These are phyloP conservation scores for Globisporangium acanthophoron DNA, from an alignment of 352 stramenopile genomes.

Conservation along the genomic window DNA sequence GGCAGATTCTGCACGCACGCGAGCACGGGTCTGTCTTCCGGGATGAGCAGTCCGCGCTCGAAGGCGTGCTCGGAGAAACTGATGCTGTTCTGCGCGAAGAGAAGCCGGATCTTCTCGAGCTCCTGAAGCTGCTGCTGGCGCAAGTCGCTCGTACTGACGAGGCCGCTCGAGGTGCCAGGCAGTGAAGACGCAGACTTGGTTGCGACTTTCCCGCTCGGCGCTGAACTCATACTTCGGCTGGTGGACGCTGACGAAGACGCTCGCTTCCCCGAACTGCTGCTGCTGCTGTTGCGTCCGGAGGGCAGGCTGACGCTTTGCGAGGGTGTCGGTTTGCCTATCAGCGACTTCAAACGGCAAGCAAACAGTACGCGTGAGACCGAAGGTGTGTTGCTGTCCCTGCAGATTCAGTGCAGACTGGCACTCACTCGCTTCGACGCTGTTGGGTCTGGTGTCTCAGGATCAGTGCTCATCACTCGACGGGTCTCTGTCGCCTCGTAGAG, in stretches of 20 bases:
- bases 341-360: neutral
- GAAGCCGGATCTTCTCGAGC: conserved; percentile 51
- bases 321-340: neutral
- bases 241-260: neutral
- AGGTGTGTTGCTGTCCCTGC: neutral
- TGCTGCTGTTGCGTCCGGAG: neutral
- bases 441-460: neutral
- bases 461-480: conserved; percentile 16
- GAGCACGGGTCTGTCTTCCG: conserved; percentile 44
- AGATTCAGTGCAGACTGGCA: neutral
- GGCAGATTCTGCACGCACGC: conserved; percentile 52
- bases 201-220: neutral
- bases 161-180: neutral
- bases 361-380: neutral
- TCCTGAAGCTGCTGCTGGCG: conserved; percentile 49
- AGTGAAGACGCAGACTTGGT: conserved; percentile 4
- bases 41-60: conserved; percentile 51
- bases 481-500: conserved; percentile 34
- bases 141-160: conserved; percentile 53
- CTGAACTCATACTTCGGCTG: neutral
- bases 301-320: neutral
- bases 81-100: conserved; percentile 56
- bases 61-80: conserved; percentile 27
- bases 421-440: neutral
- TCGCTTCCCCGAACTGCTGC: neutral